These are phyloP conservation scores for Suillus brevipes DNA, from an alignment of 768 basidiomycete species.

Conservation along the genomic window DNA sequence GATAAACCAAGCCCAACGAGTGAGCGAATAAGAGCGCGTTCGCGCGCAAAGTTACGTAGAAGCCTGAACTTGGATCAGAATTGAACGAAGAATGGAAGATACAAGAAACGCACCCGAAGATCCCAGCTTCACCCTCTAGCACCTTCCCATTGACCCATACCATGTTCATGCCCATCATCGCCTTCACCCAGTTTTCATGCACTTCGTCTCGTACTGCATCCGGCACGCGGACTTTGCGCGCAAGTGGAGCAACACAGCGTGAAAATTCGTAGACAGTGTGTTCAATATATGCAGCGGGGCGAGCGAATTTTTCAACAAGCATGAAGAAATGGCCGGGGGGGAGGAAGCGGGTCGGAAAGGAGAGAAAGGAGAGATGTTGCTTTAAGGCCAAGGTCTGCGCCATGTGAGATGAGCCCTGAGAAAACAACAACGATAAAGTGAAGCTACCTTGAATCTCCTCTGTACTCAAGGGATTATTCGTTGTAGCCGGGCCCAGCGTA, in stretches of 20 bases:
- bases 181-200: conserved; percentile 51
- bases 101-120: conserved; percentile 43
- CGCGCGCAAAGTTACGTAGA: conserved; percentile 69
- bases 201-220: conserved; percentile 56
- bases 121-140: conserved; percentile 63
- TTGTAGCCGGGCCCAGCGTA: conserved; percentile 48
- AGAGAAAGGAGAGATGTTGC: conserved; percentile 73
- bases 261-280: conserved; percentile 84
- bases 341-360: conserved; percentile 50
- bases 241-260: conserved; percentile 72
- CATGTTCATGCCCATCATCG: conserved; percentile 51
- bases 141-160: conserved; percentile 82
- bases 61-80: conserved; percentile 42
- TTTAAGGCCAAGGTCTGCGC: conserved; percentile 64
- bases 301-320: conserved; percentile 22
- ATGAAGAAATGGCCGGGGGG: conserved; percentile 26
- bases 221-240: conserved; percentile 63
- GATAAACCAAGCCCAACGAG: conserved; percentile 64
- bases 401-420: neutral
- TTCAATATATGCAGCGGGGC: conserved; percentile 40
- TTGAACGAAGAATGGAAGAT: neutral
- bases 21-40: conserved; percentile 59
- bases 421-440: neutral
- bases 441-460: conserved; percentile 57
- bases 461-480: conserved; percentile 45